These are phyloP conservation scores for Schizophyllum amplum DNA, from an alignment of 1,284 basidiomycete genomes.

Conservation along the genomic window DNA sequence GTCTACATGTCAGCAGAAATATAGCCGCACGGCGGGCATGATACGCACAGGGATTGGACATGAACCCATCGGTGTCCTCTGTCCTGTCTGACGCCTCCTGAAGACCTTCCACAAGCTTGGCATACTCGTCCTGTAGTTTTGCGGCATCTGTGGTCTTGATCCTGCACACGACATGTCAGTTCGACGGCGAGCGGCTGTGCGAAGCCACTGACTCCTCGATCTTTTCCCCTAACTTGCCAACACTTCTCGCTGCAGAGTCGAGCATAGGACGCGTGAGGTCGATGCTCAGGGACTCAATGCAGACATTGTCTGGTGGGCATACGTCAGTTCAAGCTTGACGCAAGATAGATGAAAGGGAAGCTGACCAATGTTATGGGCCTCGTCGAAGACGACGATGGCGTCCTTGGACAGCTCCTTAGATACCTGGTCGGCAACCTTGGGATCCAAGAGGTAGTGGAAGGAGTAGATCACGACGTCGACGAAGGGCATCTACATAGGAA, in stretches of 20 bases:
- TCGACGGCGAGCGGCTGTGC: background rate
- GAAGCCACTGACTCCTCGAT: slow-evolving; percentile 80
- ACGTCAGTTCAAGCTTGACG: background rate
- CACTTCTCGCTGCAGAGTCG: slow-evolving; percentile 89
- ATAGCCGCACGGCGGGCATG: too few species aligned
- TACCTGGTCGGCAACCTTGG: slow-evolving; percentile 98
- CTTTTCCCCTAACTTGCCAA: slow-evolving; percentile 81
- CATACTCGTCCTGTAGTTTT: slow-evolving; percentile 96
- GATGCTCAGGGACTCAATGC: slow-evolving; percentile 97
- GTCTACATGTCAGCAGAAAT: slow-evolving; percentile 8
- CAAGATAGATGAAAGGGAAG: slow-evolving; percentile 4
- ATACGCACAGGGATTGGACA: slow-evolving; percentile 76
- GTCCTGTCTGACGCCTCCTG: slow-evolving; percentile 59
- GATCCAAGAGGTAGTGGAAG: slow-evolving; percentile 98
- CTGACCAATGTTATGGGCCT: slow-evolving; percentile 97
- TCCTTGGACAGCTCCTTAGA: slow-evolving; percentile 97
- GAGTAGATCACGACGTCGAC: slow-evolving; percentile 98
- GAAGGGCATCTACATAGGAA: slow-evolving; percentile 75
- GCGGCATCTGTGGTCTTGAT: slow-evolving; percentile 92
- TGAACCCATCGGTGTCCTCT: slow-evolving; percentile 73
- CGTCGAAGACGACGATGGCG: slow-evolving; percentile 98
- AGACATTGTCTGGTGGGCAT: slow-evolving; percentile 79
- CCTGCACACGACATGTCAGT: slow-evolving; percentile 32
- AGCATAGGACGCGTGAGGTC: slow-evolving; percentile 98
- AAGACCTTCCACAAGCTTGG: slow-evolving; percentile 93